These are phyloP conservation scores for Ascochyta viciae-villosae DNA, from an alignment of 2,329 filamentous ascomycete genomes.

Conservation along the genomic window DNA sequence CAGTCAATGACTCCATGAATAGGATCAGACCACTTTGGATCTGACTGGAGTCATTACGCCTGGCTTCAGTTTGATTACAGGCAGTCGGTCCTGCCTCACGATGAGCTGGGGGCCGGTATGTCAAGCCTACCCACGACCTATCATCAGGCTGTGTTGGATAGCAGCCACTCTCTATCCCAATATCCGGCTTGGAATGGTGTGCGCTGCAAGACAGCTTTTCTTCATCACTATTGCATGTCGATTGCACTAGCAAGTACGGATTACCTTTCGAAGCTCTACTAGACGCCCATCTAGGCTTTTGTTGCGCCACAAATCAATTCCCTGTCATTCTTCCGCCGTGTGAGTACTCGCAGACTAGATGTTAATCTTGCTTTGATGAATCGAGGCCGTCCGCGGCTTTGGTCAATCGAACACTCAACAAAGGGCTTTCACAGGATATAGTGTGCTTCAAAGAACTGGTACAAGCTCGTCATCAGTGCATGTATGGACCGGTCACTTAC, in stretches of 20 bases:
- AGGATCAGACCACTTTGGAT: neutral
- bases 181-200: neutral
- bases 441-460: constrained; percentile 10
- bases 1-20: constrained; percentile 10
- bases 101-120: neutral
- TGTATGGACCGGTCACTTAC: constrained; percentile 23
- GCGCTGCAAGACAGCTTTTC: neutral
- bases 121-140: neutral
- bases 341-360: neutral
- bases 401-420: neutral
- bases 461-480: constrained; percentile 22
- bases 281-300: neutral
- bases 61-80: neutral
- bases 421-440: neutral
- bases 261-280: neutral
- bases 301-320: neutral
- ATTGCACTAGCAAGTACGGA: neutral
- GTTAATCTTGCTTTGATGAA: neutral
- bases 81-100: neutral
- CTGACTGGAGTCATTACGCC: neutral
- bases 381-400: neutral
- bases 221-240: neutral
- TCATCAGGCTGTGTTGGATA: neutral
- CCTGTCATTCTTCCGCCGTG: neutral
- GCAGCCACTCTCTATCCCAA: neutral